Conservation (phyloP, 2,329 filamentous ascomycete genomes). For the Botrytis paeoniae region DNA sequence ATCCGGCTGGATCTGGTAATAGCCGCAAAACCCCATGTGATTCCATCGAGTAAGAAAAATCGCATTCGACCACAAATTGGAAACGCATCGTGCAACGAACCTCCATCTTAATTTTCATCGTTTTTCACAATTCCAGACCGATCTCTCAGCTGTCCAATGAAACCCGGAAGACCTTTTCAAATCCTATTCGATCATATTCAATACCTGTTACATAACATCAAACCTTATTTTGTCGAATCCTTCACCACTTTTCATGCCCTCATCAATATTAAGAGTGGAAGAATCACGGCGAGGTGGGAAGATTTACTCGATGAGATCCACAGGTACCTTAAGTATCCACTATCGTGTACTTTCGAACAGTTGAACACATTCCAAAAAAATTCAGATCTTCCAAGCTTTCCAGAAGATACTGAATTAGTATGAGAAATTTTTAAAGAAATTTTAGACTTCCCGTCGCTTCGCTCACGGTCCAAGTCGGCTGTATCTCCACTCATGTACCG, state of each 20-base stretch:
- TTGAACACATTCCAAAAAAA: background rate
- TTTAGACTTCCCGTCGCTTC: background rate
- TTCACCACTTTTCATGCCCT: background rate
- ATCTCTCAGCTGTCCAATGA: background rate
- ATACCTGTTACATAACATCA: conserved; percentile 5
- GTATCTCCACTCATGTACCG: conserved; percentile 9
- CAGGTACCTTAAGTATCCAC: background rate
- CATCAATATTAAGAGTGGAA: conserved; percentile 3
- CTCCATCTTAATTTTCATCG: background rate
- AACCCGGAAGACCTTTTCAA: background rate
- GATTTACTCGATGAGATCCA: conserved; percentile 6
- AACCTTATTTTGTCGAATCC: background rate
- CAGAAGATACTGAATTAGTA: background rate
- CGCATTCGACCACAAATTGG: background rate
- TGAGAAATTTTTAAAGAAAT: conserved; percentile 5
- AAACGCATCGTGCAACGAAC: conserved; percentile 1
- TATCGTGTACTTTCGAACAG: background rate
- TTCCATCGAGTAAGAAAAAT: conserved; percentile 7
- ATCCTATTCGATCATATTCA: background rate
- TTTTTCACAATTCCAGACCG: background rate
- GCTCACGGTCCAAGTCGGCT: background rate
- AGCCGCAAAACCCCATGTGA: background rate
- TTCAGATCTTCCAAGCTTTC: conserved; percentile 8
- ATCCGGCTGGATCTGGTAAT: background rate
- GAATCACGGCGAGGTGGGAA: background rate